These are phyloP conservation scores for Cryphonectria radicalis DNA, from an alignment of 2,329 filamentous ascomycete species.

Conservation along the genomic window DNA sequence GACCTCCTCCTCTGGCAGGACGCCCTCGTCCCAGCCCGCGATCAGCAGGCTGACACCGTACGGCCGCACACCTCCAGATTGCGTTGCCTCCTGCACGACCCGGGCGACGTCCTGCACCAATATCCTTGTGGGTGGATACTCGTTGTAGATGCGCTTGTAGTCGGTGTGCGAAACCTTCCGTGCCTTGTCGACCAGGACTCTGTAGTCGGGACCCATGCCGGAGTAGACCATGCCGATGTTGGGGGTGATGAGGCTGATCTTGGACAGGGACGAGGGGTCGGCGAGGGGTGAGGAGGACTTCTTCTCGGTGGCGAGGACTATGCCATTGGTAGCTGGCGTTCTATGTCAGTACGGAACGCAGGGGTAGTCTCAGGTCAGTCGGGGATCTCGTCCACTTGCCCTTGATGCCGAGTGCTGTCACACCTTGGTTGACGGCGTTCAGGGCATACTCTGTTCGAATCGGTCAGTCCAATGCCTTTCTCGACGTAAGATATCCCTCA, in stretches of 20 bases:
- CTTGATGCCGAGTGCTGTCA: conserved; percentile 98
- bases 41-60: conserved; percentile 96
- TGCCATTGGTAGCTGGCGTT: conserved; percentile 86
- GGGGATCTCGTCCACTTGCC: conserved; percentile 55
- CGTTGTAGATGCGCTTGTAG: conserved; percentile 99
- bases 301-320: conserved; percentile 98
- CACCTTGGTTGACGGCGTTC: conserved; percentile 98
- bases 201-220: conserved; percentile 98
- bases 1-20: conserved; percentile 80
- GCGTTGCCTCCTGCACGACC: conserved; percentile 98
- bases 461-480: conserved; percentile 30
- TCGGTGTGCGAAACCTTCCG: conserved; percentile 97
- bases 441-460: conserved; percentile 84
- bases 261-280: conserved; percentile 91
- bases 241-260: conserved; percentile 96
- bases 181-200: conserved; percentile 95
- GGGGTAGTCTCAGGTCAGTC: not conserved
- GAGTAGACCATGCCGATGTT: conserved; percentile 99
- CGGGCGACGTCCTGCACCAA: conserved; percentile 97
- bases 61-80: conserved; percentile 94
- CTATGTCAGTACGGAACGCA: conserved; percentile 27
- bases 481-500: not conserved
- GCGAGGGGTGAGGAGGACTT: conserved; percentile 98
- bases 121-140: conserved; percentile 99
- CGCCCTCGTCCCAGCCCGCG: conserved; percentile 96